Percentiles rank a stretch among this genome's conserved stretches.
These are phyloP conservation scores for Ambrosia artemisiifolia DNA, from an alignment of 129 eudicot species.

Conservation along the genomic window DNA sequence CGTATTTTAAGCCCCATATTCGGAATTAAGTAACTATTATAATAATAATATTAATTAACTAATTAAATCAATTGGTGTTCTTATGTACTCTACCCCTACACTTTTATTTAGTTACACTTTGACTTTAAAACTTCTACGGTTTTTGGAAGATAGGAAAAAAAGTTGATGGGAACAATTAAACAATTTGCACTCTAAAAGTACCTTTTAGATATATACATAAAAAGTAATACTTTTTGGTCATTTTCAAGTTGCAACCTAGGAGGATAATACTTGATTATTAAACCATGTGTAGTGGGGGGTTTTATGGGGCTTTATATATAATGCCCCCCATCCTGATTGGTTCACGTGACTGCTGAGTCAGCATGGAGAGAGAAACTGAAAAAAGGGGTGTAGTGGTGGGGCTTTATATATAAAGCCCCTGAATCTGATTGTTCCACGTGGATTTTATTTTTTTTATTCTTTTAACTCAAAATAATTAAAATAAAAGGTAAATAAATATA, in stretches of 20 bases:
- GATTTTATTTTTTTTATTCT: no score
- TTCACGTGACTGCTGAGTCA: no score
- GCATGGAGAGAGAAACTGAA: no score
- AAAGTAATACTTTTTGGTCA: background rate
- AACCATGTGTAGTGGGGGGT: no score
- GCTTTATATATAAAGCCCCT: no score
- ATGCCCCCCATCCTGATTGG: no score
- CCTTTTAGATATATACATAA: background rate
- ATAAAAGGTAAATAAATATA: no score
- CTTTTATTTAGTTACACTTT: slow-evolving; percentile 1
- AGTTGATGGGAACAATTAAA: slow-evolving; percentile 15
- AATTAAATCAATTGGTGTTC: background rate
- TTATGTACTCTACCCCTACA: slow-evolving; percentile 13
- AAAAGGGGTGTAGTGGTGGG: no score
- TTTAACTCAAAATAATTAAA: no score
- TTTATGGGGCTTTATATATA: no score
- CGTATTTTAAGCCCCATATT: slow-evolving; percentile 27
- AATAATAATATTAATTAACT: slow-evolving; percentile 9
- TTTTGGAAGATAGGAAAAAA: slow-evolving; percentile 8
- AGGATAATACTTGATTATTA: background rate
- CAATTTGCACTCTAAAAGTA: slow-evolving; percentile 14
- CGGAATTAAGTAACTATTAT: slow-evolving; percentile 1
- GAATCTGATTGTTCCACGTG: no score
- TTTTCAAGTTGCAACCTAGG: background rate
- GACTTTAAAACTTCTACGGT: background rate